Conservation (phyloP, 257 asterid species). For the Solanum stenotomum region DNA sequence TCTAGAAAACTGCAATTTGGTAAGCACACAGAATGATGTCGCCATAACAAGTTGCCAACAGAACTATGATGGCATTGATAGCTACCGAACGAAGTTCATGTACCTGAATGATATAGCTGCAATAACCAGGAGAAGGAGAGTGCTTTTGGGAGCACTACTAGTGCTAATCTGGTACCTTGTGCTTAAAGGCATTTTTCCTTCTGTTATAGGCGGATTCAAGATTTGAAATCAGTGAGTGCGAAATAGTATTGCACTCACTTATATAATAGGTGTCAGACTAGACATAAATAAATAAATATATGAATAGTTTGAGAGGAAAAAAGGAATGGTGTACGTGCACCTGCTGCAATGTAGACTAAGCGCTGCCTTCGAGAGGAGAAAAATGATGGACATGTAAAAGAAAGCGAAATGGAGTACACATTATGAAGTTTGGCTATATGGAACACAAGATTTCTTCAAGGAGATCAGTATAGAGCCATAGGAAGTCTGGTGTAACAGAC, state of each 20-base stretch:
- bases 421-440: neutral
- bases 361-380: too few species aligned
- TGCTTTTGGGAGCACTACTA: slow-evolving; percentile 11
- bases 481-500: neutral
- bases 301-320: too few species aligned
- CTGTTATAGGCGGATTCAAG: neutral
- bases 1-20: neutral
- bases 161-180: slow-evolving; percentile 21
- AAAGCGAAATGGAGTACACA: neutral
- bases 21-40: neutral
- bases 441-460: neutral
- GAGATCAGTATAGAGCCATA: neutral
- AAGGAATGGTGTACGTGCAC: too few species aligned
- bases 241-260: neutral
- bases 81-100: slow-evolving; percentile 11
- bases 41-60: neutral
- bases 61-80: neutral
- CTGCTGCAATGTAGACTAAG: too few species aligned
- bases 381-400: neutral
- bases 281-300: neutral
- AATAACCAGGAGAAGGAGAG: slow-evolving; percentile 9
- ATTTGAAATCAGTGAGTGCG: neutral
- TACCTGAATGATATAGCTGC: slow-evolving; percentile 1
- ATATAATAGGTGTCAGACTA: neutral
- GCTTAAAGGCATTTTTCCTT: slow-evolving; percentile 9